Evolutionary conservation across 106 monocot species (phyloP), one percentile per base, ranked within the genome.

Genomic region (Agapanthus africanus): DNA sequence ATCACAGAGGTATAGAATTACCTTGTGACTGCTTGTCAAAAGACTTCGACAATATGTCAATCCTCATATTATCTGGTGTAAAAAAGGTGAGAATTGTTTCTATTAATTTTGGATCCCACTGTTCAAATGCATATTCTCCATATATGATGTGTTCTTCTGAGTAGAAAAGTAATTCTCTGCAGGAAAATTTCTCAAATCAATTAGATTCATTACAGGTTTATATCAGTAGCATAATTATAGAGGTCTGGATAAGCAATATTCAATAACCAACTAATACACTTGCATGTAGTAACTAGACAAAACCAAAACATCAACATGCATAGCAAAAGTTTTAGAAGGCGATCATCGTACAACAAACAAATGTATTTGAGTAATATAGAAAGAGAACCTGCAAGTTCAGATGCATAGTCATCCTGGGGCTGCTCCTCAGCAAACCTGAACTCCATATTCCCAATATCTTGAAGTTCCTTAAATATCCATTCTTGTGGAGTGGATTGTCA

Each of bases 391-490:
- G 97, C 81, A 80, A 97, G 89, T 59, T 74, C 70, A 39, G 77
- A 77, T 40, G 89, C 97, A 92, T 97, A 97, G 11, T 90, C 91
- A 89, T 89, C 91, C 75, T 89, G 91, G 11, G 92, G 88, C 59
- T 92, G 92, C 77, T 97, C 97, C 68, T 97, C 97, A 59, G 88
- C 91, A 79, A 89, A 97, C 76, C 84, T 77, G 67, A 97, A 97
- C 40, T 97, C 97, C 88, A 97, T 80, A 69, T 97, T 89, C 33
- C 86, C 97, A 74, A 97, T 89, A 68, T 89, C 86, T 70, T 97
- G 97, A n/a, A 97, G 82, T 68, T 97, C 97, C 73, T 84, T 89
- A 42, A 97, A 97, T 74, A 92, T 81, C 92, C 97, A 97, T 65
- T 97, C 87, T 83, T 89, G 92, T 37, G 92, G 92, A 40, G 73